Evolutionary conservation across 352 stramenopile species (phyloP).

Genomic region (Pythium apleroticum): DNA sequence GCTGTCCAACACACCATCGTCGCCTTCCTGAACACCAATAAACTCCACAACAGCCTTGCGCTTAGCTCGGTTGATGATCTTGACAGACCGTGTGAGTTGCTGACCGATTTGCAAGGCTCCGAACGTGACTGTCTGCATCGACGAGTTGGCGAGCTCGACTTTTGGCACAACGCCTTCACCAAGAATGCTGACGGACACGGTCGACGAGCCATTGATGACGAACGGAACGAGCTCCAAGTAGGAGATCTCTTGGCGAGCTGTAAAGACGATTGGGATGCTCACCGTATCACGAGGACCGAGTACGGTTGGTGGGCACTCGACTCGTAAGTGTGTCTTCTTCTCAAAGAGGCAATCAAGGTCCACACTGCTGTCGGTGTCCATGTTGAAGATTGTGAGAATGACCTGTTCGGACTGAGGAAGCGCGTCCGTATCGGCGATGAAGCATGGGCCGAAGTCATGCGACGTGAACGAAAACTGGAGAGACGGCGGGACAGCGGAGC

Average conservation of each 20-base stretch:
- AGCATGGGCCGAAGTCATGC: constrained; percentile 92
- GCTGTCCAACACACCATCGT: background rate
- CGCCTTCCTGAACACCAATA: constrained; percentile 25
- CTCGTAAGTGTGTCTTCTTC: constrained; percentile 83
- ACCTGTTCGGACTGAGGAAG: constrained; percentile 51
- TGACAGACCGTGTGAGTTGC: constrained; percentile 61
- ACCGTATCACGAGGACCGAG: constrained; percentile 77
- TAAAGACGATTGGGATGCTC: constrained; percentile 85
- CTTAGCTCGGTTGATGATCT: constrained; percentile 87
- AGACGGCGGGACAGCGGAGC: constrained; percentile 76
- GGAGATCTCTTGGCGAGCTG: constrained; percentile 69
- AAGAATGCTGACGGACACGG: constrained; percentile 66
- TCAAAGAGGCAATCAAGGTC: constrained; percentile 91
- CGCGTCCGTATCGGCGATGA: constrained; percentile 81
- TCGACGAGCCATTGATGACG: constrained; percentile 87
- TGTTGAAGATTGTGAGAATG: constrained; percentile 82
- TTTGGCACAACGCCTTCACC: constrained; percentile 77
- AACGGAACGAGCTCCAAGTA: constrained; percentile 91
- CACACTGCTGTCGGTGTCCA: constrained; percentile 76
- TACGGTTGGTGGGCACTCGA: constrained; percentile 81
- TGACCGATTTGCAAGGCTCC: constrained; percentile 84
- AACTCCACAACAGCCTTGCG: constrained; percentile 70
- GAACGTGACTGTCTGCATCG: constrained; percentile 83
- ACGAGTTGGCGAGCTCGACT: constrained; percentile 87
- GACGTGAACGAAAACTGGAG: constrained; percentile 89